Base-by-base conservation (phyloP, 495 filamentous ascomycete species). In the Neurospora sp. region DNA sequence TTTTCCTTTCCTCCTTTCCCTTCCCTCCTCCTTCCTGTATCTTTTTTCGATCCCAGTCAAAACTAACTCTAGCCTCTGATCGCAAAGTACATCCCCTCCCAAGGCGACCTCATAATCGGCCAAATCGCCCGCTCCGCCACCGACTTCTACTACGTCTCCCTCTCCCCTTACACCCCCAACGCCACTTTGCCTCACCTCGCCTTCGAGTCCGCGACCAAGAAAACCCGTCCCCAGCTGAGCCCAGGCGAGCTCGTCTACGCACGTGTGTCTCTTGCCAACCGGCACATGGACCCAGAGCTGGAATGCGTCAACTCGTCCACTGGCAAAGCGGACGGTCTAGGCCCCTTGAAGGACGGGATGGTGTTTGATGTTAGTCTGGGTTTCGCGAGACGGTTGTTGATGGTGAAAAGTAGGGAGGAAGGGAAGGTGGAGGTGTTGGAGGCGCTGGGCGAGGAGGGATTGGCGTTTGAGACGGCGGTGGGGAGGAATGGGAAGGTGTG, bases 401-500 rank as follows among this genome's bases (percentile, higher is more conserved):
- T 93, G 79, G 81, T 87, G 9, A 88, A 84, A 72, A 87, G 88
- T n/a, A 83, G 85, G 39, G 87, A 89, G 72, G 89, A 90, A 31
- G 89, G 86, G 69, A 89, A 87, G 45, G 86, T 92, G 4, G 85
- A 95, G 38, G 88, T 98, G 22, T 80, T 98, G 69, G 93, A 97
- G 73, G 92, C 94, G 76, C 82, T 98, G n/a, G 94, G 90, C 18
- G 89, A 87, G 76, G 92, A 89, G 59, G 85, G 90, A 69, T 84
- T 95, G 59, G 87, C 88, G 69, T 99, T 98, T 82, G 96, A 99
- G 85, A 90, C 96, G 73, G 96, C 96, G 4, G 93, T 97, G 37
- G 96, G 96, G 31, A 89, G 94, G 79, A 99, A 99, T 81, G 96
- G 96, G 27, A 91, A 88, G 83, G 87, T 98, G 42, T 98, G 96